Evolutionary conservation across 75 land plant species (phyloP).

Genomic region (Adiantum capillusveneris): DNA sequence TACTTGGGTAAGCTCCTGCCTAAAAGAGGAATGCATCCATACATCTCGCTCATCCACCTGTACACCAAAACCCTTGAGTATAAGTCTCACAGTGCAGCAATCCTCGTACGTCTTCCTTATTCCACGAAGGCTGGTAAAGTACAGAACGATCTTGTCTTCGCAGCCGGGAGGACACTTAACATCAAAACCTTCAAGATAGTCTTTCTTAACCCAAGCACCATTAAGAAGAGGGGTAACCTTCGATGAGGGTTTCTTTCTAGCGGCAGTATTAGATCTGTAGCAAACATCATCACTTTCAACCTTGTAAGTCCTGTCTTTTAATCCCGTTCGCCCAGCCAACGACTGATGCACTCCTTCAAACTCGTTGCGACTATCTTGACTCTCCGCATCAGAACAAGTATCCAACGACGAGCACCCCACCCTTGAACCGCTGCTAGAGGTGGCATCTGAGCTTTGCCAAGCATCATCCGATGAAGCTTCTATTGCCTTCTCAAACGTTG

Average conservation of each 20-base stretch:
- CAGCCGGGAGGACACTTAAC: conserved; percentile 19
- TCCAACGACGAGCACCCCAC: not conserved
- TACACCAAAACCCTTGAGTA: conserved; percentile 43
- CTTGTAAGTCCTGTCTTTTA: too few relatives aligned
- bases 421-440: not conserved
- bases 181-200: not conserved
- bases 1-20: conserved; percentile 37
- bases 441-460: not conserved
- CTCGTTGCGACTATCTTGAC: not conserved
- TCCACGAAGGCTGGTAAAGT: conserved; percentile 54
- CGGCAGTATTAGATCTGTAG: not conserved
- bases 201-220: not conserved
- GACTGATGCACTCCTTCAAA: too few relatives aligned
- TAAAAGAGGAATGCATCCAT: conserved; percentile 46
- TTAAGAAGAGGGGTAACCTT: not conserved
- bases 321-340: too few relatives aligned
- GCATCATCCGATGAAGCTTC: conserved; percentile 7
- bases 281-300: too few relatives aligned
- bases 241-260: not conserved
- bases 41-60: conserved; percentile 59
- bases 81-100: conserved; percentile 35
- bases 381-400: conserved; percentile 4
- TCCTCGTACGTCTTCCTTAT: conserved; percentile 58
- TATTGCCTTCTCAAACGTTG: conserved; percentile 26
- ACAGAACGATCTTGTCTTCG: conserved; percentile 34